phyloP scores from a whole-genome alignment of 2,329 filamentous ascomycete species.

The Trichoderma sp. region DNA sequence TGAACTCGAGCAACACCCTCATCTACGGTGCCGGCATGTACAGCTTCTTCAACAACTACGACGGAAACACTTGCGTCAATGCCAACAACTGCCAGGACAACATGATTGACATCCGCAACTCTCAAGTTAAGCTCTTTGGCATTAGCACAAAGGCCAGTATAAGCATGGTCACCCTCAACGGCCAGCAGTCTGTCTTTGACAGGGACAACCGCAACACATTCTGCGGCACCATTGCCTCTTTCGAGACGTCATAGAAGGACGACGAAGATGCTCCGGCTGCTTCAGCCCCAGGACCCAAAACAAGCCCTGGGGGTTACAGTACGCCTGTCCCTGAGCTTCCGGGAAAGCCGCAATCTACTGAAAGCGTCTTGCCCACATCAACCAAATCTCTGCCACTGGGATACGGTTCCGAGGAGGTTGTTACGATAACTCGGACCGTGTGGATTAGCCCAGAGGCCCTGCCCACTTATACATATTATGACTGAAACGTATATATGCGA shows the following conservation, averaged over 20 bases:
- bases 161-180: constrained; percentile 71
- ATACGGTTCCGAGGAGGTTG: neutral
- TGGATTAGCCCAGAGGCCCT: neutral
- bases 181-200: constrained; percentile 54
- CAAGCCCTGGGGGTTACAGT: neutral
- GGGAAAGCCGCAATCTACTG: neutral
- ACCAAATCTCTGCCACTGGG: neutral
- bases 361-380: neutral
- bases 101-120: constrained; percentile 73
- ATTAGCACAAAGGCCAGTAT: constrained; percentile 73
- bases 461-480: constrained; percentile 20
- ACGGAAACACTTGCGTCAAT: constrained; percentile 63
- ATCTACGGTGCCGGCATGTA: constrained; percentile 76
- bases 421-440: constrained; percentile 9
- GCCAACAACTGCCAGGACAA: constrained; percentile 73
- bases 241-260: constrained; percentile 36
- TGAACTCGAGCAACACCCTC: constrained; percentile 66
- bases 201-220: constrained; percentile 66
- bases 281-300: neutral
- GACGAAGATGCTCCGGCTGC: constrained; percentile 10
- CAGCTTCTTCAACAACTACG: constrained; percentile 83
- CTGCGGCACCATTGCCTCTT: constrained; percentile 61
- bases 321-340: neutral
- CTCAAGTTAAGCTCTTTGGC: constrained; percentile 65
- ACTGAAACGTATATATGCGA: constrained; percentile 19